phyloP scores from a whole-genome alignment of 768 basidiomycete genomes.

The Cystofilobasidium macerans region DNA sequence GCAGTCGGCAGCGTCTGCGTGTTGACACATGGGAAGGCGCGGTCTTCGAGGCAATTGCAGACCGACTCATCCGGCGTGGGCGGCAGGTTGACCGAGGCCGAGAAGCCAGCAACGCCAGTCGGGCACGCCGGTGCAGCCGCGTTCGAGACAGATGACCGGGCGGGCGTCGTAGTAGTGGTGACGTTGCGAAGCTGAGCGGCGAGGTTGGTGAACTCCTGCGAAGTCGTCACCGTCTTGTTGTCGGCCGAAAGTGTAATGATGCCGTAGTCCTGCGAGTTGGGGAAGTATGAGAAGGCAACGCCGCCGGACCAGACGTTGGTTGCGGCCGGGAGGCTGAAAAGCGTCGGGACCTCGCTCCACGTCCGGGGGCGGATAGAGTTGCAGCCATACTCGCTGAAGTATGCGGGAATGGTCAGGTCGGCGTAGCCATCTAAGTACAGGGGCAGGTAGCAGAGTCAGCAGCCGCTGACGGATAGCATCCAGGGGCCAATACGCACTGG shows the following conservation, averaged over 20 bases:
- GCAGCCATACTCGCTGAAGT: conserved; percentile 75
- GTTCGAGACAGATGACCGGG: conserved; percentile 40
- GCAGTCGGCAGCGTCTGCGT: conserved; percentile 43
- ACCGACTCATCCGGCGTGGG: conserved; percentile 69
- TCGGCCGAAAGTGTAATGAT: conserved; percentile 67
- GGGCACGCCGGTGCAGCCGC: conserved; percentile 57
- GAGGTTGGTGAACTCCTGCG: conserved; percentile 49
- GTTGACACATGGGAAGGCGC: conserved; percentile 61
- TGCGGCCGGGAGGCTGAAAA: conserved; percentile 46
- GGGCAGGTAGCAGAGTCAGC: too few relatives aligned
- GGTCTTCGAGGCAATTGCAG: conserved; percentile 62
- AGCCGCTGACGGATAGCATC: too few relatives aligned
- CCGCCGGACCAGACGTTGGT: conserved; percentile 80
- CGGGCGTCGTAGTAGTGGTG: conserved; percentile 51
- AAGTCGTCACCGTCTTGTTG: conserved; percentile 35
- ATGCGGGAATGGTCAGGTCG: conserved; percentile 58
- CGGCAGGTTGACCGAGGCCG: conserved; percentile 60
- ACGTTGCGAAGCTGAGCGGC: conserved; percentile 51
- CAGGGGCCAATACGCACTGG: conserved; percentile 22
- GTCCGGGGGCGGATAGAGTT: conserved; percentile 52
- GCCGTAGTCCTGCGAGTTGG: conserved; percentile 66
- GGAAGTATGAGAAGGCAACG: conserved; percentile 77
- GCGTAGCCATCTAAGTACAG: conserved; percentile 38
- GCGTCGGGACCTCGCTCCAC: conserved; percentile 67
- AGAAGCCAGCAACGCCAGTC: conserved; percentile 47